Percentiles rank a stretch among this genome's conserved stretches.
Conservation (phyloP, 2,329 filamentous ascomycete species). For the Exophiala viscosa region DNA sequence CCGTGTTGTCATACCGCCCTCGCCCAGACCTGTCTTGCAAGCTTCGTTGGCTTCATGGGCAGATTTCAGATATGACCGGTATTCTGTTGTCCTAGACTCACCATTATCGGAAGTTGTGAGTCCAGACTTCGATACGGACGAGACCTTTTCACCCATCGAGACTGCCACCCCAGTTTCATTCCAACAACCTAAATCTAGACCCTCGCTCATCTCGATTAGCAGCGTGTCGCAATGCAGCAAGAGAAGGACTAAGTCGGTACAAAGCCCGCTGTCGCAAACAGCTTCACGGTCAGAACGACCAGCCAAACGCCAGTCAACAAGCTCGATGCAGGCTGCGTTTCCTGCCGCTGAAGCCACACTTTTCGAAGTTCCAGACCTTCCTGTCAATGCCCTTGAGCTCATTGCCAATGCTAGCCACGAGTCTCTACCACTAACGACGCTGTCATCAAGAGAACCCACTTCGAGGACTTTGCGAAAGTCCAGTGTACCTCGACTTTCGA, state of each 20-base stretch:
- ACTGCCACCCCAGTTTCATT: conserved; percentile 26
- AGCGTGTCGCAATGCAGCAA: conserved; percentile 11
- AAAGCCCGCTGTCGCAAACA: conserved; percentile 15
- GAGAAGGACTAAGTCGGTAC: conserved; percentile 12
- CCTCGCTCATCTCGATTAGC: conserved; percentile 27
- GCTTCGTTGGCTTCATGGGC: conserved; percentile 22
- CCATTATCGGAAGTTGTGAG: conserved; percentile 13
- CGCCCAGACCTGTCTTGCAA: conserved; percentile 17
- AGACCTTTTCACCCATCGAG: conserved; percentile 24
- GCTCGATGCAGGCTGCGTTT: conserved; percentile 14
- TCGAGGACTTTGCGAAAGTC: conserved; percentile 13
- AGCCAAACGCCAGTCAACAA: conserved; percentile 15
- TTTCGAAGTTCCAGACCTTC: conserved; percentile 22
- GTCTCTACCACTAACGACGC: conserved; percentile 12
- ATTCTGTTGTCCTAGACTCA: conserved; percentile 16
- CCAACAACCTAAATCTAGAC: conserved; percentile 21
- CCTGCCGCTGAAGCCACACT: conserved; percentile 23
- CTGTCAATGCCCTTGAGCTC: conserved; percentile 22
- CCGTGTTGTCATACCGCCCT: conserved; percentile 12
- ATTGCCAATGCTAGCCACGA: conserved; percentile 24
- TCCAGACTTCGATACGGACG: conserved; percentile 17
- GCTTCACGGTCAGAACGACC: conserved; percentile 11
- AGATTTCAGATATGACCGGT: conserved; percentile 26
- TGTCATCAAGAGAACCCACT: conserved; percentile 6
- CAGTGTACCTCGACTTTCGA: conserved; percentile 23